Percentiles rank a stretch among this genome's conserved stretches.
phyloP scores from a whole-genome alignment of 192 early-diverging fungal species.

The Coemansia sp. region DNA sequence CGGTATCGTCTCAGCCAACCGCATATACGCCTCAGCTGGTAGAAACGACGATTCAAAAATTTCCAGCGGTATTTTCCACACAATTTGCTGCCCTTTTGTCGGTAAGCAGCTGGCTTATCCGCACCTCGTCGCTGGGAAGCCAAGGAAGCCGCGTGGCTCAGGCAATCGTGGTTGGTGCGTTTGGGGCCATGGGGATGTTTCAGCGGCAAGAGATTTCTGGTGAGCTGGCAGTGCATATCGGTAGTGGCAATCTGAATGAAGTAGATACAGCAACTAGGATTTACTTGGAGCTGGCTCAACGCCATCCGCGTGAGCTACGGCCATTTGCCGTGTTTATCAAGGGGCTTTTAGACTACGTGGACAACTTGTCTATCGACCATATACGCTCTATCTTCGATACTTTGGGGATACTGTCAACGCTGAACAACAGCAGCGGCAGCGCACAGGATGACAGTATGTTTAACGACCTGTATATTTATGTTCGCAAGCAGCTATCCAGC shows the following conservation, averaged over 20 bases:
- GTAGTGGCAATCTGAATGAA: constrained; percentile 63
- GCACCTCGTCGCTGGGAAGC: constrained; percentile 45
- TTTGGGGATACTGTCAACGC: constrained; percentile 59
- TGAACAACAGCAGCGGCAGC: constrained; percentile 16
- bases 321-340: constrained; percentile 68
- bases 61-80: constrained; percentile 30
- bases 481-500: constrained; percentile 77
- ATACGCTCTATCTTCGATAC: constrained; percentile 63
- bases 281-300: constrained; percentile 55
- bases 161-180: constrained; percentile 25
- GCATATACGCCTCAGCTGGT: constrained; percentile 29
- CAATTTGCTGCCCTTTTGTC: constrained; percentile 54
- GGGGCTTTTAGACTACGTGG: constrained; percentile 70
- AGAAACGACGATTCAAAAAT: constrained; percentile 13
- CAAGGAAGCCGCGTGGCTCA: constrained; percentile 39
- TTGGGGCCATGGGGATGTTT: constrained; percentile 56
- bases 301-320: constrained; percentile 53
- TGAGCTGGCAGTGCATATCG: constrained; percentile 75
- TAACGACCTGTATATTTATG: constrained; percentile 68
- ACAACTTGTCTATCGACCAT: constrained; percentile 62
- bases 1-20: constrained; percentile 8
- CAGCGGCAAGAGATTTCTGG: constrained; percentile 77
- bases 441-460: constrained; percentile 53
- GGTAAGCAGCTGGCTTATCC: constrained; percentile 60
- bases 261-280: constrained; percentile 63